Base-by-base conservation (phyloP, 2,329 filamentous ascomycete species). In the Fusarium nanum region DNA sequence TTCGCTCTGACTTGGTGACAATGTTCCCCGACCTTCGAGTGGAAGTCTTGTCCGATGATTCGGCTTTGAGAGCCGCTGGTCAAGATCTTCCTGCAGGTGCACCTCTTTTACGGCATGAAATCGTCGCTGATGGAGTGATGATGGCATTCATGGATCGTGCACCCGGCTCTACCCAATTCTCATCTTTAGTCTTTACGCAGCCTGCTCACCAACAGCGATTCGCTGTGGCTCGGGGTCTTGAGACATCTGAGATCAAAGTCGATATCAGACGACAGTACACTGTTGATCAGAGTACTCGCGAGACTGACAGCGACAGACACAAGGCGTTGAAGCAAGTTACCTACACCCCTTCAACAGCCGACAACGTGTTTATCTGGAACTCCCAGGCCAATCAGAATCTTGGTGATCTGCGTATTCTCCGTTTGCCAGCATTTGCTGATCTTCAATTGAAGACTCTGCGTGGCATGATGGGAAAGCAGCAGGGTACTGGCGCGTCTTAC, bases 21-120 rank as follows among this genome's bases (percentile, higher is more conserved):
- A 76, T 72, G 67, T 81, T 81, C 45, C 82, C 80, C 0, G 81
- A 84, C 56, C 73, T 83, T 2, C 49, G 49, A 1, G 50, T 60
- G 2, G 49, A 60, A 7, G 49, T 52, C 1, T 0, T 59, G 2
- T 11, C 20, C 4, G 4, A 59, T 1, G 56, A 54, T 7, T 8
- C 2, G 2, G 30, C 30, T 6, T 25, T 45, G 1, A 23, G 10
- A 16, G 22, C 22, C 22, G 14, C 22, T 23, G 42, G 20, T 18
- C 42, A 23, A 18, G 16, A 14, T n/a, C 40, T 27, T 16, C 50
- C 37, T 18, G 13, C 16, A 16, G 25, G 44, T 0, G 44, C 58
- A 20, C 52, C 52, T 30, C 34, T 56, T 1, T 5, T 57, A 4
- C 52, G 58, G 1, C 58, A 61, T 16, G 58, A 61, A 4, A 49